A percentile compares a stretch with the other conserved stretches of the same genome.
Evolutionary conservation across 176 grass and related monocot species (phyloP).

Genomic region (Zea luxurians): DNA sequence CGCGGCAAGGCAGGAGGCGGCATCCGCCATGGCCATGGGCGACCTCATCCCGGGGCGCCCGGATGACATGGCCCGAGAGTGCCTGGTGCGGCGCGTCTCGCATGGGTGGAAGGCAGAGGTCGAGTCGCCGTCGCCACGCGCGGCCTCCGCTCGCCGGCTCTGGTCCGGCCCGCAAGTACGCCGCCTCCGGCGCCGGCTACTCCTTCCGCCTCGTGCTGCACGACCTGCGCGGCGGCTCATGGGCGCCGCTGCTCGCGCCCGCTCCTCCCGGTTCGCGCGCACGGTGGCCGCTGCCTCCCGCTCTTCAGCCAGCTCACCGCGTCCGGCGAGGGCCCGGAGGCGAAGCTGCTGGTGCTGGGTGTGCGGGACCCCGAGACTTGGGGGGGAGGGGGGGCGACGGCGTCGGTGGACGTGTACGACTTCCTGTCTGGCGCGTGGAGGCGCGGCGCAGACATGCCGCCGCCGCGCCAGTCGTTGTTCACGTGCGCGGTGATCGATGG

Average conservation of each 20-base stretch:
- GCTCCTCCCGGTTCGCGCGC: too few relatives aligned
- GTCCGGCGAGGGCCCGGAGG: slow-evolving; percentile 21
- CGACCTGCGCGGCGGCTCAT: slow-evolving; percentile 42
- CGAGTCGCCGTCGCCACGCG: slow-evolving; percentile 55
- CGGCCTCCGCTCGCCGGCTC: slow-evolving; percentile 18
- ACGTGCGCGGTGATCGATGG: slow-evolving; percentile 48
- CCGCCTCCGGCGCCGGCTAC: not conserved
- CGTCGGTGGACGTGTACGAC: slow-evolving; percentile 68
- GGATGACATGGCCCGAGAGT: slow-evolving; percentile 72
- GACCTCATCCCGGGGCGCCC: slow-evolving; percentile 82
- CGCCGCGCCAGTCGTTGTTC: slow-evolving; percentile 54
- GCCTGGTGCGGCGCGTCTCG: slow-evolving; percentile 61
- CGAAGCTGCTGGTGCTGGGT: slow-evolving; percentile 54
- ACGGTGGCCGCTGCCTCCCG: slow-evolving; percentile 51
- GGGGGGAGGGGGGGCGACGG: slow-evolving; percentile 58
- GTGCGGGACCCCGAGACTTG: slow-evolving; percentile 71
- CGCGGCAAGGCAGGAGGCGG: not conserved
- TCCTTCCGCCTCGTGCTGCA: slow-evolving; percentile 61
- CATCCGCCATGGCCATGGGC: slow-evolving; percentile 16
- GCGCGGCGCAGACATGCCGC: slow-evolving; percentile 38
- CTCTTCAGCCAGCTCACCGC: slow-evolving; percentile 77
- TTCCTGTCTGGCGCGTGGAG: slow-evolving; percentile 47
- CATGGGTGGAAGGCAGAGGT: slow-evolving; percentile 67
- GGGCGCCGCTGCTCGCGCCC: slow-evolving; percentile 45
- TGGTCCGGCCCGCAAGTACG: slow-evolving; percentile 33